A percentile compares a stretch with the other conserved stretches of the same genome.
Conservation (phyloP, 768 basidiomycete genomes). For the Collybia mongolica region DNA sequence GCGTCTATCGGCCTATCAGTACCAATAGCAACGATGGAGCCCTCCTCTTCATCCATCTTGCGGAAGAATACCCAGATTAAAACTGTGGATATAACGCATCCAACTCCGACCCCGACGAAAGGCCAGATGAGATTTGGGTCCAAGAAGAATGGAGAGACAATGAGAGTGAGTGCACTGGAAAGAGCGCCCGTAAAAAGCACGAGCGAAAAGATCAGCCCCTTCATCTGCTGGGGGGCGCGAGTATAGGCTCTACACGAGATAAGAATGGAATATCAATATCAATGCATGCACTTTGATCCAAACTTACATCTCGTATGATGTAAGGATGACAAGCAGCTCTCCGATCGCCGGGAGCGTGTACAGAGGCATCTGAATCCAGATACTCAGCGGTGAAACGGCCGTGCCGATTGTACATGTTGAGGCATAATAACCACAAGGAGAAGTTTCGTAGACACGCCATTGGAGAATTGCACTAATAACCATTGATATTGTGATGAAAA, state of each 20-base stretch:
- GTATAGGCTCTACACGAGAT: constrained; percentile 26
- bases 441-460: constrained; percentile 22
- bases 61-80: constrained; percentile 22
- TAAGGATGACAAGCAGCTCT: constrained; percentile 17
- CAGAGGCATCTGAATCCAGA: constrained; percentile 22
- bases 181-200: constrained; percentile 32
- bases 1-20: constrained; percentile 12
- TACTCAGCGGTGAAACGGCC: constrained; percentile 19
- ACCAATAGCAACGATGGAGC: constrained; percentile 16
- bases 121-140: constrained; percentile 36
- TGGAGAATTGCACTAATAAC: constrained; percentile 20
- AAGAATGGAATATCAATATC: too few species aligned
- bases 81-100: constrained; percentile 17
- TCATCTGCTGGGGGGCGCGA: constrained; percentile 42
- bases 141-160: constrained; percentile 29
- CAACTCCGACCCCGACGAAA: constrained; percentile 23
- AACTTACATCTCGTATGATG: constrained; percentile 11
- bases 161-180: constrained; percentile 27
- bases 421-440: constrained; percentile 20
- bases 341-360: constrained; percentile 19
- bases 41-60: constrained; percentile 20
- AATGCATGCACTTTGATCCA: too few species aligned
- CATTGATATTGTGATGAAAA: constrained; percentile 17
- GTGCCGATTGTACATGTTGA: constrained; percentile 19
- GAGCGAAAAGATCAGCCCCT: constrained; percentile 36